A percentile compares a stretch with the other conserved stretches of the same genome.
These are phyloP conservation scores for Schizophyllum amplum DNA, from an alignment of 1,284 basidiomycete genomes.

Conservation along the genomic window DNA sequence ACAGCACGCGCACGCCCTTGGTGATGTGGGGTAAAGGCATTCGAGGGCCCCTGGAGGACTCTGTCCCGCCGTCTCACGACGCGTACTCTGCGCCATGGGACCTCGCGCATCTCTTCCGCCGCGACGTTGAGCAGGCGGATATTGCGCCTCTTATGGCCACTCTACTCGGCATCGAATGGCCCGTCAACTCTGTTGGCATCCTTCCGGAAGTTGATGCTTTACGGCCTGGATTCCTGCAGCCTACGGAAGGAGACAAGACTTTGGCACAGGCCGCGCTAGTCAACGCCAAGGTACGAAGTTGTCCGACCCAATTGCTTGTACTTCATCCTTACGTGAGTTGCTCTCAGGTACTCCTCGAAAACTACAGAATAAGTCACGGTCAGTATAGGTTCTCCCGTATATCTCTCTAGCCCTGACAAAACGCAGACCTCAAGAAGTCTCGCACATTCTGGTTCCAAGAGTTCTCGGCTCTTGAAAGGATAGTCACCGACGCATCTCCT, in stretches of 20 bases:
- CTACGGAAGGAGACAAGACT: slow-evolving; percentile 23
- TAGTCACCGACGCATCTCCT: slow-evolving; percentile 10
- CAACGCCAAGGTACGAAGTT: slow-evolving; percentile 50
- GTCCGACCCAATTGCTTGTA: background rate
- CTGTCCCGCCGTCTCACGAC: slow-evolving; percentile 53
- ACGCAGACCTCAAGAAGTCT: slow-evolving; percentile 49
- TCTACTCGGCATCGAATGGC: slow-evolving; percentile 65
- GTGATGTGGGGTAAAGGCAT: slow-evolving; percentile 81
- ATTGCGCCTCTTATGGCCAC: slow-evolving; percentile 74
- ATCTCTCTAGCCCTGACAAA: background rate
- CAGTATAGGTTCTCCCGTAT: slow-evolving; percentile 20
- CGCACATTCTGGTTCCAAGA: slow-evolving; percentile 58
- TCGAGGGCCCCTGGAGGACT: slow-evolving; percentile 54
- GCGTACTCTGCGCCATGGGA: slow-evolving; percentile 61
- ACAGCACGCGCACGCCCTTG: slow-evolving; percentile 82
- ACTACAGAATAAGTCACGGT: slow-evolving; percentile 75
- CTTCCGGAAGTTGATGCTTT: slow-evolving; percentile 58
- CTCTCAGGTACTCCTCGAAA: slow-evolving; percentile 61
- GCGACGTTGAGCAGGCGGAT: slow-evolving; percentile 83
- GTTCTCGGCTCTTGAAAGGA: slow-evolving; percentile 34
- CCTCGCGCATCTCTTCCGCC: slow-evolving; percentile 46
- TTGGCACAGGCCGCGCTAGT: slow-evolving; percentile 53
- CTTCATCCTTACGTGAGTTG: background rate
- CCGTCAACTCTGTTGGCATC: slow-evolving; percentile 71
- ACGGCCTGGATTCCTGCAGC: slow-evolving; percentile 46